Base-by-base conservation (phyloP, 2,329 filamentous ascomycete genomes). In the Mollisiaceae sp. region DNA sequence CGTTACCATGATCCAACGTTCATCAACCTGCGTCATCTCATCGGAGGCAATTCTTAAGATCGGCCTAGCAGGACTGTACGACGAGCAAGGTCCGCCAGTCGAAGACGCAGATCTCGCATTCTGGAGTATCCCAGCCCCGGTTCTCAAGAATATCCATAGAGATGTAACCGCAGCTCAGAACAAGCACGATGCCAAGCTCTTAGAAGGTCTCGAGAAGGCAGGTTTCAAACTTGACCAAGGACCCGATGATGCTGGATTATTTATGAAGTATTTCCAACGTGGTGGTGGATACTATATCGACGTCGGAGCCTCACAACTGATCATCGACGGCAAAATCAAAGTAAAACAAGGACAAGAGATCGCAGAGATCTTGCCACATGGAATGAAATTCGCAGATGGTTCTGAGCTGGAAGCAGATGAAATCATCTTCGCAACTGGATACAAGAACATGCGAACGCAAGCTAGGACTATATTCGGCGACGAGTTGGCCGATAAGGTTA, bases 1-100 rank as follows among this genome's bases (percentile, higher is more conserved):
- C 2, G 85, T 91, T 1, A 92, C 89, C 0, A 88, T 92, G 75
- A 82, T 92, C 0, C 90, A 92, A 76, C 83, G 90, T 3, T 87
- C 85, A 0, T 85, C 83, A 8, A 91, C 90, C 0, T 86, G 84
- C 62, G 87, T 92, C 2, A 80, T 91, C 0, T 85, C 86, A 0
- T 86, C 85, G 8, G 76, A 82, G 14, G 75, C 79, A 0, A 77
- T 81, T 38, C 75, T 78, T 4, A 75, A 81, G 0, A 79, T 83
- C 39, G 76, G 77, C 4, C 75, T 85, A 45, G 79, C 80, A 62
- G 82, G 80, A 0, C 71, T 84, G 1, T 72, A 73, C 54, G 68
- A 74, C 12, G 71, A 76, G 59, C 41, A 62, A 24, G 74, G 73
- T 4, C 83, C 82, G 0, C 84, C 86, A 0, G 82, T 83, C 5